Percentiles rank a stretch among this genome's conserved stretches.
These are phyloP conservation scores for Candida ascalaphidarum DNA, from an alignment of 805 yeast genomes.

Conservation along the genomic window DNA sequence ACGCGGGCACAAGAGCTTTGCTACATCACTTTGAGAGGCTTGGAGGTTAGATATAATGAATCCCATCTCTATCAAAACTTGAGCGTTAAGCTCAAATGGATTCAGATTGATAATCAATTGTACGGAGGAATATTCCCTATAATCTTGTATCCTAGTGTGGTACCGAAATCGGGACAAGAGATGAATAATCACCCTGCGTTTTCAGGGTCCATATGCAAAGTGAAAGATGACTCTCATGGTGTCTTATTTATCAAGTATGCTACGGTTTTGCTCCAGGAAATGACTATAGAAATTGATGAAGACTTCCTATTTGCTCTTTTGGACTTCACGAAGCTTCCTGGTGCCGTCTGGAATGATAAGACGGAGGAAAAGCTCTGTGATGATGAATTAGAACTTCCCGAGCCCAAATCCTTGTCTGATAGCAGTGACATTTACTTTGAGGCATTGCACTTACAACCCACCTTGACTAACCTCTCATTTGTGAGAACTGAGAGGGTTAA, in stretches of 20 bases:
- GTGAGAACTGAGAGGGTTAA: slow-evolving; percentile 77
- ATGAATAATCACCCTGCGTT: slow-evolving; percentile 85
- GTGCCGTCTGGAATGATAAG: slow-evolving; percentile 61
- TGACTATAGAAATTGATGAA: slow-evolving; percentile 90
- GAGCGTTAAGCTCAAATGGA: slow-evolving; percentile 82
- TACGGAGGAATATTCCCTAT: slow-evolving; percentile 87
- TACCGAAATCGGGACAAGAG: slow-evolving; percentile 78
- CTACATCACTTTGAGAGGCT: slow-evolving; percentile 73
- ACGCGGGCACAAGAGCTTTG: slow-evolving; percentile 66
- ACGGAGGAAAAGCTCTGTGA: slow-evolving; percentile 50
- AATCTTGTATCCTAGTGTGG: slow-evolving; percentile 78
- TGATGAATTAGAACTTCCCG: slow-evolving; percentile 57
- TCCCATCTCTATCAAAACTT: slow-evolving; percentile 78
- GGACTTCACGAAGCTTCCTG: slow-evolving; percentile 75
- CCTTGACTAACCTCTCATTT: slow-evolving; percentile 81
- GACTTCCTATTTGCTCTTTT: slow-evolving; percentile 77
- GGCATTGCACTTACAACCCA: slow-evolving; percentile 85
- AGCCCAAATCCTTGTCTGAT: slow-evolving; percentile 47
- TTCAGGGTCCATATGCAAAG: slow-evolving; percentile 74
- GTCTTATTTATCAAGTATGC: slow-evolving; percentile 87
- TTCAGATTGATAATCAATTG: slow-evolving; percentile 88
- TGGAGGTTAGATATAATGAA: slow-evolving; percentile 73
- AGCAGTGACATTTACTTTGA: slow-evolving; percentile 84
- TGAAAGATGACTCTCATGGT: slow-evolving; percentile 87
- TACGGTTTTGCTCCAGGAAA: slow-evolving; percentile 79